phyloP scores from a whole-genome alignment of 2,329 filamentous ascomycete species.

The Lojkania enalia region DNA sequence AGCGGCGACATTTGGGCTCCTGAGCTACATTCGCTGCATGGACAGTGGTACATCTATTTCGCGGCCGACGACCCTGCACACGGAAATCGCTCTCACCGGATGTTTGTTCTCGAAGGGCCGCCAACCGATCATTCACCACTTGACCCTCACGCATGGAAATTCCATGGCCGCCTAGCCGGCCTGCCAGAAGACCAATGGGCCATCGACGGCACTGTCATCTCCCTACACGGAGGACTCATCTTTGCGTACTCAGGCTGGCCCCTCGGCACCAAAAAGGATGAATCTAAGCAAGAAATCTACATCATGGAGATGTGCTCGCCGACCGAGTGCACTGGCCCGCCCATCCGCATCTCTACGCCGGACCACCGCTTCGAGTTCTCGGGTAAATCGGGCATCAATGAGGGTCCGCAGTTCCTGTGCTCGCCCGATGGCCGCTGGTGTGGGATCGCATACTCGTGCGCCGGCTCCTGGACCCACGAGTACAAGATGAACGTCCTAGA shows the following conservation, averaged over 20 bases:
- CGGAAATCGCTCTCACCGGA: conserved; percentile 52
- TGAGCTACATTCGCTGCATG: conserved; percentile 56
- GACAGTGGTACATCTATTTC: conserved; percentile 60
- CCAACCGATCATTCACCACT: conserved; percentile 33
- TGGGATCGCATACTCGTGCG: conserved; percentile 53
- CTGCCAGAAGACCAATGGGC: conserved; percentile 51
- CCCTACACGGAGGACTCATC: conserved; percentile 43
- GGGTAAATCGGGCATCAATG: conserved; percentile 49
- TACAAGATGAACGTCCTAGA: conserved; percentile 54
- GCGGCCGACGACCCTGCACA: conserved; percentile 46
- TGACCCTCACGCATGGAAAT: conserved; percentile 43
- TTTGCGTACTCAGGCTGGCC: conserved; percentile 55
- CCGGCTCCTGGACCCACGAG: conserved; percentile 52
- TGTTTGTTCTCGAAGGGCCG: conserved; percentile 52
- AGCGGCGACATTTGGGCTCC: conserved; percentile 58
- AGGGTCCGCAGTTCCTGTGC: conserved; percentile 47
- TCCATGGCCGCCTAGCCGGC: conserved; percentile 47
- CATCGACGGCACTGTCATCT: conserved; percentile 53
- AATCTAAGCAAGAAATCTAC: conserved; percentile 50
- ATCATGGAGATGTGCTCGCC: conserved; percentile 47
- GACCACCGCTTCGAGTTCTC: conserved; percentile 47
- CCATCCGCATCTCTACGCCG: conserved; percentile 47
- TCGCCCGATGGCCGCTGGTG: conserved; percentile 44
- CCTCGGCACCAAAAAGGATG: conserved; percentile 27
- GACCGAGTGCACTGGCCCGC: conserved; percentile 37